Conservation (phyloP, 176 grass and related monocot species). For the Pharus latifolius region DNA sequence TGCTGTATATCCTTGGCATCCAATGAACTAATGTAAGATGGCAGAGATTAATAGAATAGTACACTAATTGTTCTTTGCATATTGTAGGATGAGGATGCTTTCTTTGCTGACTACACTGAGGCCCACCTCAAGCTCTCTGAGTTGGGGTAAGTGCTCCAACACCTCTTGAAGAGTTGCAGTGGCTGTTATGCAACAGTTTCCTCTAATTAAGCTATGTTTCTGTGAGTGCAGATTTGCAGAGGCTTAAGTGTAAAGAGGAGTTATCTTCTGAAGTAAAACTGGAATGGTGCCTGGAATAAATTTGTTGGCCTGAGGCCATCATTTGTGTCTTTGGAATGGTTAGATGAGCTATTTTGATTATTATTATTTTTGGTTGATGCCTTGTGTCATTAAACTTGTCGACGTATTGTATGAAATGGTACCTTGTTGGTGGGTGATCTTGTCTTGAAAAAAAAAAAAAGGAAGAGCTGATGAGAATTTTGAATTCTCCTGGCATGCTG, state of each 20-base stretch:
- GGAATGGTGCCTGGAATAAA: conserved; percentile 41
- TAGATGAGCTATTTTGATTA: neutral
- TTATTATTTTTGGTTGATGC: neutral
- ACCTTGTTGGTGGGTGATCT: no score
- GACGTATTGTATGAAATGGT: neutral
- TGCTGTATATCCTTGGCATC: conserved; percentile 40
- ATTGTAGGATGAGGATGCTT: conserved; percentile 75
- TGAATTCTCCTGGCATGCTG: no score
- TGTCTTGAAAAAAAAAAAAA: no score
- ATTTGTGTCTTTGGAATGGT: conserved; percentile 16
- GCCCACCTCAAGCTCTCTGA: conserved; percentile 84
- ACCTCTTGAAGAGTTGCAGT: neutral
- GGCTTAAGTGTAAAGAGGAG: neutral
- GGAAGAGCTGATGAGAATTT: no score
- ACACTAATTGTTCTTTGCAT: no score
- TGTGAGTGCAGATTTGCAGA: conserved; percentile 55
- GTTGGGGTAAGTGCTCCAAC: conserved; percentile 37
- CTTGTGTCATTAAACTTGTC: neutral
- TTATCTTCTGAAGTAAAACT: neutral
- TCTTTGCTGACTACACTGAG: conserved; percentile 77
- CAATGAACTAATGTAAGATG: no score
- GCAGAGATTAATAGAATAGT: no score
- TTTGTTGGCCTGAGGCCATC: conserved; percentile 7
- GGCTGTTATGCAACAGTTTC: neutral
- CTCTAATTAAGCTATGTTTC: neutral